Conservation (phyloP, 2,329 filamentous ascomycete species). For the Aspergillus sp. region DNA sequence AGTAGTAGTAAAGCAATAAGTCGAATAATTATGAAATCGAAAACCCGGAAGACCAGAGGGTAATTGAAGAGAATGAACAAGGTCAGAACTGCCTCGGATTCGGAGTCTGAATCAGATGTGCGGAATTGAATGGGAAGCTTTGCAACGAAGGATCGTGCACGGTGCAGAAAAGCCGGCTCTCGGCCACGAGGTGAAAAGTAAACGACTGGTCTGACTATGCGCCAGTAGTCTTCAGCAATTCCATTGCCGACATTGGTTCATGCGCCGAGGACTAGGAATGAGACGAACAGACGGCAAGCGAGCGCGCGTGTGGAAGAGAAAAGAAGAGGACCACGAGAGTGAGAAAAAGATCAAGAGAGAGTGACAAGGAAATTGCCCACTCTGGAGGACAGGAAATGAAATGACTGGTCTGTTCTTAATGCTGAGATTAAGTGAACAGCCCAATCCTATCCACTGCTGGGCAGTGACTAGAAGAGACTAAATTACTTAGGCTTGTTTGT, state of each 20-base stretch:
- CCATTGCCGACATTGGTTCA: conserved; percentile 5
- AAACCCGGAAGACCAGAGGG: not conserved
- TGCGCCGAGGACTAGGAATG: not conserved
- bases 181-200: not conserved
- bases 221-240: conserved; percentile 1
- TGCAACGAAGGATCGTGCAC: conserved; percentile 15
- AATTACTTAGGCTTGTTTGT: conserved; percentile 20
- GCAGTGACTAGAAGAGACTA: conserved; percentile 20
- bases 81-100: not conserved
- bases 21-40: not conserved
- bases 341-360: conserved; percentile 5
- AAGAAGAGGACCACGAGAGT: conserved; percentile 3
- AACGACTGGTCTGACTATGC: not conserved
- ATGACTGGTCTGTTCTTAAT: conserved; percentile 20
- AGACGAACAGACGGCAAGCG: not conserved
- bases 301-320: conserved; percentile 3
- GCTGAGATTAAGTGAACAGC: conserved; percentile 26
- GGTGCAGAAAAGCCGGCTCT: conserved; percentile 6
- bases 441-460: conserved; percentile 18
- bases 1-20: not conserved
- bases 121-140: conserved; percentile 5
- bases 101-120: not conserved
- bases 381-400: conserved; percentile 8
- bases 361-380: conserved; percentile 18
- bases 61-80: not conserved